These are phyloP conservation scores for Ulota crispa DNA, from an alignment of 225 moss, liverwort and hornwort genomes.

Conservation along the genomic window DNA sequence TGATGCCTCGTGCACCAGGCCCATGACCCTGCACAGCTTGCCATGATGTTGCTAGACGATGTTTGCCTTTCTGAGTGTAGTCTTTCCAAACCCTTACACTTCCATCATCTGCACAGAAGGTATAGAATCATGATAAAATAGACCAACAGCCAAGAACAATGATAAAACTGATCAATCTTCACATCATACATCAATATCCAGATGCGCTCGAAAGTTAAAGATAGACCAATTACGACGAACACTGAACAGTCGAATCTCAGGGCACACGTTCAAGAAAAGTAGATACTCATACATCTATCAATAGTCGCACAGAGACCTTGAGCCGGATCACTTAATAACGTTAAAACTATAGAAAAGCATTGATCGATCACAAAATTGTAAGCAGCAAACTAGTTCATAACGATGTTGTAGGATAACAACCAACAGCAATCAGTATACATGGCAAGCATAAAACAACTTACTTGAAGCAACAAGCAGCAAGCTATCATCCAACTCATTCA, in stretches of 20 bases:
- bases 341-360: background rate
- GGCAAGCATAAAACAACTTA: conserved; percentile 42
- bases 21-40: conserved; percentile 90
- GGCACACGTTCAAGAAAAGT: background rate
- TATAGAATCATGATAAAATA: conserved; percentile 2
- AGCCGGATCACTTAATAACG: background rate
- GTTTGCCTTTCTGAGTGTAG: conserved; percentile 79
- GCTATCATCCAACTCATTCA: conserved; percentile 94
- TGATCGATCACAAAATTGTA: background rate
- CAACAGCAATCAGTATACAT: background rate
- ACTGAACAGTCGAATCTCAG: background rate
- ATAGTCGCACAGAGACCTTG: background rate
- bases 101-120: conserved; percentile 73
- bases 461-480: conserved; percentile 91
- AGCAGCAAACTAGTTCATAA: background rate
- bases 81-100: conserved; percentile 95
- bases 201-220: background rate
- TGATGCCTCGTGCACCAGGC: conserved; percentile 78
- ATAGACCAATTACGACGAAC: background rate
- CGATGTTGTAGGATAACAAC: background rate
- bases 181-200: conserved; percentile 9
- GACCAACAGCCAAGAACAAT: background rate
- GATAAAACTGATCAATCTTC: background rate
- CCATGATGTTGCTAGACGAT: conserved; percentile 85
- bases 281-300: background rate